Base-by-base conservation (phyloP, 495 filamentous ascomycete genomes). In the Xylaria nigripes region DNA sequence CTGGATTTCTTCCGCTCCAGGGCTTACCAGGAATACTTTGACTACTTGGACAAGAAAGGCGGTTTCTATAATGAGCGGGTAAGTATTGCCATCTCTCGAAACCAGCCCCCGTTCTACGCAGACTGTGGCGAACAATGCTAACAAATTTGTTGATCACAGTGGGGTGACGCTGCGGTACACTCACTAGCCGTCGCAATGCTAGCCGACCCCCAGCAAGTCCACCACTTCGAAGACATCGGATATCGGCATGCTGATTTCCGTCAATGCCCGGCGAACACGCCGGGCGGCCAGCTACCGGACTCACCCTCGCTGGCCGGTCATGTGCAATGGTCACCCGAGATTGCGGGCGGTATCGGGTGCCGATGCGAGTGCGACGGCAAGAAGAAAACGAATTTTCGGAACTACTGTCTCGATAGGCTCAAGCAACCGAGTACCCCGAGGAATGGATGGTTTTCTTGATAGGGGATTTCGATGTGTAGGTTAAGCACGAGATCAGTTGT, bases 131-230 rank as follows among this genome's bases (percentile, higher is more conserved):
- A 23, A 40, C 5, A 12, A 40, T 40, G 12, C 36, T 40, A 18
- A 40, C 36, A 40, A 6, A 40, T 18, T 3, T 18, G 13, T n/a
- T 13, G 18, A 22, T 36, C 18, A 13, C 30, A 67, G 64, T 76
- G 68, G 73, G 72, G 72, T 22, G 72, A 75, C 27, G 72, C 72
- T 10, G 70, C 72, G 12, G 72, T 75, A 34, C 72, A 75, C 38
- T 70, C 68, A 6, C 57, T 75, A 8, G 72, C 72, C 8, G 62
- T 70, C 27, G 67, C 66, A 7, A 56, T 75, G 55, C 67, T 75
- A 23, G 61, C 69, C 16, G 58, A 67, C 10, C 70, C 70, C 50
- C 60, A 68, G 16, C 66, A 74, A 44, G 64, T 75, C 21, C 72
- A 75, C 47, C 72, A 72, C 40, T 74, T 71, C 49, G 60, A 63